phyloP scores from a whole-genome alignment of 1,139 yeast genomes.

The Saccharomyces hybrid region DNA sequence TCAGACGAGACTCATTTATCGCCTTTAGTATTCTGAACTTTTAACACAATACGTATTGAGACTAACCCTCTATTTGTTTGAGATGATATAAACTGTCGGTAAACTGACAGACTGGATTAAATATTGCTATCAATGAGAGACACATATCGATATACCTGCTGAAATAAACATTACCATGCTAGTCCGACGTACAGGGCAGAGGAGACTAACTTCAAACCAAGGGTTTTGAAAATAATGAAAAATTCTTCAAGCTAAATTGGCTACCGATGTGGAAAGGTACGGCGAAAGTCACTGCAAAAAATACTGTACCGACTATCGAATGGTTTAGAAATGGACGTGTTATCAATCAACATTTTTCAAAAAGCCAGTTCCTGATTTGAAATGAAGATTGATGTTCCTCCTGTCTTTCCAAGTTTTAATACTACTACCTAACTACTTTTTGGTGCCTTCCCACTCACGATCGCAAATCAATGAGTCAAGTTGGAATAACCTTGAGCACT shows the following conservation, averaged over 20 bases:
- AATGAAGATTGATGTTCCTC: neutral
- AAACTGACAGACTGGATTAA: neutral
- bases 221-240: too few species aligned
- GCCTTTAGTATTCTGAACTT: neutral
- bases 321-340: neutral
- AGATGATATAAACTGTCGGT: neutral
- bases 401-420: neutral
- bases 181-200: neutral
- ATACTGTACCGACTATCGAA: neutral
- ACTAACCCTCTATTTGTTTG: neutral
- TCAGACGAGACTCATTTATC: neutral
- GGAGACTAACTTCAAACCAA: neutral
- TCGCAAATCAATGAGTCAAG: neutral
- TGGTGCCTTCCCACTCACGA: neutral
- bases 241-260: neutral
- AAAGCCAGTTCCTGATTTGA: neutral
- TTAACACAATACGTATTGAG: neutral
- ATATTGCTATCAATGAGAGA: neutral
- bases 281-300: neutral
- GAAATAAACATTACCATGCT: neutral
- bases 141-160: neutral
- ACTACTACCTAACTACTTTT: neutral
- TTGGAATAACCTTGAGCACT: neutral
- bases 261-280: neutral
- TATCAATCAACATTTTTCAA: neutral